Evolutionary conservation across 2,329 filamentous ascomycete species (phyloP).

Genomic region (Fusarium brevicatenulatum): DNA sequence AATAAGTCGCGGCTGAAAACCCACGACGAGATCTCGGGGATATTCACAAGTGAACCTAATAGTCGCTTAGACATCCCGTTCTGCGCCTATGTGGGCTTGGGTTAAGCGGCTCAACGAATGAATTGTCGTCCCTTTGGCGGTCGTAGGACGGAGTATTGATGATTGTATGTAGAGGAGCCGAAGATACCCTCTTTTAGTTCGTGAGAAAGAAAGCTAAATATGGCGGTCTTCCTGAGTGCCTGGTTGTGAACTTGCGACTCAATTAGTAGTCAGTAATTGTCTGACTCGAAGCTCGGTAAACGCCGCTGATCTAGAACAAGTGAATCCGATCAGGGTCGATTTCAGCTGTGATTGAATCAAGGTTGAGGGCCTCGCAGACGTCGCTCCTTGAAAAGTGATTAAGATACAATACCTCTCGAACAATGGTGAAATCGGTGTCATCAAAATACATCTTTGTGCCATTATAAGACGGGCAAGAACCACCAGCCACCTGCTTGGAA

Average conservation of each 20-base stretch:
- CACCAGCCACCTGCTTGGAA: not conserved
- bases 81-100: not conserved
- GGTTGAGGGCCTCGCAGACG: not conserved
- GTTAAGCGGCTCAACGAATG: not conserved
- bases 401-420: not conserved
- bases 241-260: not conserved
- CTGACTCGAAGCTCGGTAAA: slow-evolving; percentile 1
- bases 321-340: not conserved
- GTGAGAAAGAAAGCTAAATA: slow-evolving; percentile 11
- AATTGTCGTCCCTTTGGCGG: not conserved
- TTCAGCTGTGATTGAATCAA: not conserved
- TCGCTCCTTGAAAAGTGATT: slow-evolving; percentile 8
- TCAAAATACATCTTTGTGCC: slow-evolving; percentile 3
- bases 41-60: not conserved
- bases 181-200: slow-evolving; percentile 10
- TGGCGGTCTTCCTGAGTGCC: not conserved
- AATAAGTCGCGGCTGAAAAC: not conserved
- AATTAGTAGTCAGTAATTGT: not conserved
- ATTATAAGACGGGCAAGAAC: not conserved
- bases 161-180: not conserved
- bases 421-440: slow-evolving; percentile 12
- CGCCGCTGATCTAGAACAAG: not conserved
- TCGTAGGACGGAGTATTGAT: slow-evolving; percentile 9
- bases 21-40: slow-evolving; percentile 4
- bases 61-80: not conserved